phyloP scores from a whole-genome alignment of 352 stramenopile species.

The Phytophthora hybrid region DNA sequence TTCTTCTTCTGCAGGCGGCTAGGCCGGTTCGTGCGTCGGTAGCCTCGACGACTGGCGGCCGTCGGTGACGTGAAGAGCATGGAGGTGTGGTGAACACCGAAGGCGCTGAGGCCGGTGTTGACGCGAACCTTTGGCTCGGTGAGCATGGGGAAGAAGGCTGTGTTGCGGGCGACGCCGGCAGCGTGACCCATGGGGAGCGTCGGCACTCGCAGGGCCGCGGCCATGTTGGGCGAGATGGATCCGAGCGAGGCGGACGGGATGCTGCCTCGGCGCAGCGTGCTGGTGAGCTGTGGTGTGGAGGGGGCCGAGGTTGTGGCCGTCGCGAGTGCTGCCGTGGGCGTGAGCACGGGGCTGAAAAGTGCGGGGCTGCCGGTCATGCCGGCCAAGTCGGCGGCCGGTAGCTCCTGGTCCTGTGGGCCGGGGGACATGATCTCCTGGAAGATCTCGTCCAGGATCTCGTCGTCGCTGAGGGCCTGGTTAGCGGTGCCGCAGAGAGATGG shows the following conservation, averaged over 20 bases:
- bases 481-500: slow-evolving; percentile 12
- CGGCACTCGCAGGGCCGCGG: slow-evolving; percentile 29
- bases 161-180: slow-evolving; percentile 14
- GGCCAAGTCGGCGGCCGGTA: slow-evolving; percentile 5
- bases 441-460: slow-evolving; percentile 55
- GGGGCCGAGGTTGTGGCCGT: slow-evolving; percentile 33
- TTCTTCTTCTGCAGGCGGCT: slow-evolving; percentile 57
- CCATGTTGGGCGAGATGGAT: slow-evolving; percentile 45
- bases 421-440: slow-evolving; percentile 51
- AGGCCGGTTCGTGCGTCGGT: slow-evolving; percentile 30
- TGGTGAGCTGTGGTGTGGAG: slow-evolving; percentile 43
- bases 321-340: slow-evolving; percentile 19
- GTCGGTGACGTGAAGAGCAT: slow-evolving; percentile 43
- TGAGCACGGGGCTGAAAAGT: slow-evolving; percentile 28
- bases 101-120: slow-evolving; percentile 22
- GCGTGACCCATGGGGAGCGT: slow-evolving; percentile 23
- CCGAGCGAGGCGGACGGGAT: slow-evolving; percentile 35
- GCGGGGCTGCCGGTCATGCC: slow-evolving; percentile 1
- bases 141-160: slow-evolving; percentile 36
- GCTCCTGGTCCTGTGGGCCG: slow-evolving; percentile 28
- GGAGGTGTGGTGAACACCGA: slow-evolving; percentile 25
- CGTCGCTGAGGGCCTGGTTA: slow-evolving; percentile 46
- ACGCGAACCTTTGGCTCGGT: slow-evolving; percentile 34
- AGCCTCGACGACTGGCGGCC: slow-evolving; percentile 22
- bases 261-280: slow-evolving; percentile 30